Conservation (phyloP, 1,284 basidiomycete genomes). For the Ceratobasidium papillatum region DNA sequence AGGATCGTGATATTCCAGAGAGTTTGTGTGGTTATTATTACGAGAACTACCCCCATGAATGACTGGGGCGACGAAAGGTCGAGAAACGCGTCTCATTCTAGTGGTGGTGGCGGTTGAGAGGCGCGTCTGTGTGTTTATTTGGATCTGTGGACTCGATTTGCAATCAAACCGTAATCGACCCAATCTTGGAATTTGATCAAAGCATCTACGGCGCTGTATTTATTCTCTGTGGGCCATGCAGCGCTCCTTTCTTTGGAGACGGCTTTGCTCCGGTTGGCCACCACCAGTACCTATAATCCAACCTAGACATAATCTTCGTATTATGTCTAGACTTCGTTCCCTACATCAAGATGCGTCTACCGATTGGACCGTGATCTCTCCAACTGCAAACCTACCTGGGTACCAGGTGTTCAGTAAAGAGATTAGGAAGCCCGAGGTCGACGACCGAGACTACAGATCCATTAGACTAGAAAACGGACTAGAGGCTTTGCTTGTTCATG, state of each 20-base stretch:
- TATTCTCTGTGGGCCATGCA: slow-evolving; percentile 24
- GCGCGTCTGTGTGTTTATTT: not conserved
- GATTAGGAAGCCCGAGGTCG: slow-evolving; percentile 78
- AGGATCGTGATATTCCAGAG: not conserved
- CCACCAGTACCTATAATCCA: not conserved
- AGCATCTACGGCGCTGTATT: not conserved
- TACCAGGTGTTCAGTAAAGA: slow-evolving; percentile 66
- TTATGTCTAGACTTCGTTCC: slow-evolving; percentile 2
- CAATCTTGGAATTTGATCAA: slow-evolving; percentile 11
- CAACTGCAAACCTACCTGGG: slow-evolving; percentile 29
- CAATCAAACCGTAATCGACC: not conserved
- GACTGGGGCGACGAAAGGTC: not conserved
- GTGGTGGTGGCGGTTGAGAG: slow-evolving; percentile 16
- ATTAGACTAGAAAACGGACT: slow-evolving; percentile 89
- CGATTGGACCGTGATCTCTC: slow-evolving; percentile 22
- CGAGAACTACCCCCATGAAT: not conserved
- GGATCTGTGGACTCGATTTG: slow-evolving; percentile 24
- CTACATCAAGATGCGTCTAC: slow-evolving; percentile 19
- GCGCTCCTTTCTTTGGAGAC: slow-evolving; percentile 29
- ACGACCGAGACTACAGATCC: slow-evolving; percentile 80
- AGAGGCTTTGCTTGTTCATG: slow-evolving; percentile 86
- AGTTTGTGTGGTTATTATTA: not conserved
- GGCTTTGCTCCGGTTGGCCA: slow-evolving; percentile 33
- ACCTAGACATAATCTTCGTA: not conserved
- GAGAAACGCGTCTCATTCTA: slow-evolving; percentile 1